phyloP scores from a whole-genome alignment of 1,284 basidiomycete species.

The Neonothopanus nambi region DNA sequence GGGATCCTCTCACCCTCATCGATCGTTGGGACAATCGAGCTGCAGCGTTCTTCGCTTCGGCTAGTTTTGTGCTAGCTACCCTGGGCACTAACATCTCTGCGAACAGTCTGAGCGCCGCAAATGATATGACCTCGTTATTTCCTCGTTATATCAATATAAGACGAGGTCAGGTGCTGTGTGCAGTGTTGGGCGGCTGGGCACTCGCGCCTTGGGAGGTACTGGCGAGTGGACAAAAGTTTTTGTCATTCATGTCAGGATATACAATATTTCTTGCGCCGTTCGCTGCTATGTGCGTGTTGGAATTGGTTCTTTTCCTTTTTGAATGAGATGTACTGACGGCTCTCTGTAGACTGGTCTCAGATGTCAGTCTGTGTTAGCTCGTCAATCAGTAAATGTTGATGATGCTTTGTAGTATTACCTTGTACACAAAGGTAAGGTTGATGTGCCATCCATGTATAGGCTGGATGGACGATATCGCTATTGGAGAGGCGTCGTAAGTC shows the following conservation, averaged over 20 bases:
- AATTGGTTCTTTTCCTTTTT: neutral
- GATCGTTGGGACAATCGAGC: conserved; percentile 69
- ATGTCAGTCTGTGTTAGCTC: conserved; percentile 25
- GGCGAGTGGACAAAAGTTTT: conserved; percentile 47
- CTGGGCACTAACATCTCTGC: conserved; percentile 72
- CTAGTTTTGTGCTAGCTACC: conserved; percentile 46
- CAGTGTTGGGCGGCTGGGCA: conserved; percentile 69
- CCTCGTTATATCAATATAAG: conserved; percentile 77
- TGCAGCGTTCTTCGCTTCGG: conserved; percentile 75
- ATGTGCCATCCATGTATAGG: conserved; percentile 71
- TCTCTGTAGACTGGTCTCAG: conserved; percentile 53
- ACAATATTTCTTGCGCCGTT: conserved; percentile 77
- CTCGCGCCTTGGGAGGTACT: conserved; percentile 61
- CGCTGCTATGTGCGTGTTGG: conserved; percentile 52
- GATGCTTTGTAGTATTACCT: conserved; percentile 48
- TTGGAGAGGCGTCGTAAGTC: conserved; percentile 59
- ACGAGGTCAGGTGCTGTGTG: conserved; percentile 72
- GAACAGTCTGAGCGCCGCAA: conserved; percentile 75
- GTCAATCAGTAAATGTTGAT: conserved; percentile 4
- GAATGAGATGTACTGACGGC: neutral
- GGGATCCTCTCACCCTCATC: conserved; percentile 55
- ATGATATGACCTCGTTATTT: conserved; percentile 71
- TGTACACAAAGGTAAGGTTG: conserved; percentile 59
- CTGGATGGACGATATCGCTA: conserved; percentile 67
- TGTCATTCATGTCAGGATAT: conserved; percentile 67